Evolutionary conservation across 2,329 filamentous ascomycete species (phyloP).

Genomic region (Sporothrix variecibatus): DNA sequence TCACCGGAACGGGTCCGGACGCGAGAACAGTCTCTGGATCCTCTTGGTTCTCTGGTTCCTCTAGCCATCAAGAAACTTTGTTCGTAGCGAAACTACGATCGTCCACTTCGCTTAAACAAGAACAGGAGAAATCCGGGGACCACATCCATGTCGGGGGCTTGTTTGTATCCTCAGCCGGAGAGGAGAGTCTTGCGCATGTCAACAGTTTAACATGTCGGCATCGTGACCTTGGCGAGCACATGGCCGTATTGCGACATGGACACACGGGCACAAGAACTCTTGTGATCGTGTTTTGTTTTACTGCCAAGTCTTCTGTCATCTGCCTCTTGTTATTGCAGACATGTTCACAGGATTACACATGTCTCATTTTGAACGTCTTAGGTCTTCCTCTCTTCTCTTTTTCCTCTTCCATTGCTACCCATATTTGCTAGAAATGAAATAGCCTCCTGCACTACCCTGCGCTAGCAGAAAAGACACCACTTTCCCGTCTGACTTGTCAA

Average conservation of each 20-base stretch:
- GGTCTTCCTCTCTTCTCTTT: background rate
- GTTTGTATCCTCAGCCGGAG: background rate
- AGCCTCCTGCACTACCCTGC: background rate
- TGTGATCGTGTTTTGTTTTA: background rate
- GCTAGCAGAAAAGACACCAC: background rate
- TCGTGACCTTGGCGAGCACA: background rate
- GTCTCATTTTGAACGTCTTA: background rate
- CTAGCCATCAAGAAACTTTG: background rate
- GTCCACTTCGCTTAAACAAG: background rate
- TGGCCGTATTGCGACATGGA: background rate
- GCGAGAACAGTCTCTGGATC: background rate
- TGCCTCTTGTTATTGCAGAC: background rate
- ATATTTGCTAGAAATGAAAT: background rate
- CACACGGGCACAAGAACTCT: background rate
- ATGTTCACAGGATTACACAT: background rate
- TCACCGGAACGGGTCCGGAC: background rate
- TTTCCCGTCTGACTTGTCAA: background rate
- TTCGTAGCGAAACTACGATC: constrained; percentile 13
- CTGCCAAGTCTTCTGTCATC: background rate
- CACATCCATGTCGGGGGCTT: background rate
- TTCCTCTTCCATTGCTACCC: background rate
- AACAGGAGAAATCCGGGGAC: background rate
- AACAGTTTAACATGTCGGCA: background rate
- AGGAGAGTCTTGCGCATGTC: background rate
- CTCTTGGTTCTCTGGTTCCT: background rate